A percentile compares a stretch with the other conserved stretches of the same genome.
Conservation (phyloP, 768 basidiomycete genomes). For the Suillus bovinus region DNA sequence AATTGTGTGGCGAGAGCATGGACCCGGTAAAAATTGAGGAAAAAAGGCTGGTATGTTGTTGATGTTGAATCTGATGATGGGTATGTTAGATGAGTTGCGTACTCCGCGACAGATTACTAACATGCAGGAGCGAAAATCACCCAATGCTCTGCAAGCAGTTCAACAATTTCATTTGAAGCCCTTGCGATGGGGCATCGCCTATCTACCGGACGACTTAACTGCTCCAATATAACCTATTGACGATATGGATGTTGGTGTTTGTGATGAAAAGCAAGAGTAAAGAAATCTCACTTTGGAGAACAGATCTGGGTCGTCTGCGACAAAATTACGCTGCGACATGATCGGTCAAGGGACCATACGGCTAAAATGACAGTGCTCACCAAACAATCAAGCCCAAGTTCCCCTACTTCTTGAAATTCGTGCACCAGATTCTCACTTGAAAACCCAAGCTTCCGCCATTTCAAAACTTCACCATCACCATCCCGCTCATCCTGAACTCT, state of each 20-base stretch:
- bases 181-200: conserved; percentile 81
- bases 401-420: conserved; percentile 78
- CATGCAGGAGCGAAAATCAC: conserved; percentile 84
- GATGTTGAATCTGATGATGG: conserved; percentile 62
- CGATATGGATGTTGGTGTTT: conserved; percentile 12
- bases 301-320: conserved; percentile 63
- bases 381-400: conserved; percentile 81
- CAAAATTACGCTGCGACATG: conserved; percentile 57
- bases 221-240: conserved; percentile 73
- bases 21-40: conserved; percentile 80
- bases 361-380: conserved; percentile 39
- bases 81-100: conserved; percentile 8
- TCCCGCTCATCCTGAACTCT: conserved; percentile 56
- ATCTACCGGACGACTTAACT: conserved; percentile 69
- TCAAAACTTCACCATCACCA: conserved; percentile 47
- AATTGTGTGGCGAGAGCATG: conserved; percentile 82
- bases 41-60: conserved; percentile 83
- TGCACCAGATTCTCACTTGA: conserved; percentile 68
- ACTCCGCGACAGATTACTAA: conserved; percentile 31
- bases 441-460: conserved; percentile 83
- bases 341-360: neutral
- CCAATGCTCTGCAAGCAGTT: conserved; percentile 84
- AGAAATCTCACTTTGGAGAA: conserved; percentile 62
- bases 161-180: conserved; percentile 85
- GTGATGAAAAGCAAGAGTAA: neutral